A percentile compares a stretch with the other conserved stretches of the same genome.
phyloP scores from a whole-genome alignment of 1,284 basidiomycete species.

The Pseudozyma pruni region DNA sequence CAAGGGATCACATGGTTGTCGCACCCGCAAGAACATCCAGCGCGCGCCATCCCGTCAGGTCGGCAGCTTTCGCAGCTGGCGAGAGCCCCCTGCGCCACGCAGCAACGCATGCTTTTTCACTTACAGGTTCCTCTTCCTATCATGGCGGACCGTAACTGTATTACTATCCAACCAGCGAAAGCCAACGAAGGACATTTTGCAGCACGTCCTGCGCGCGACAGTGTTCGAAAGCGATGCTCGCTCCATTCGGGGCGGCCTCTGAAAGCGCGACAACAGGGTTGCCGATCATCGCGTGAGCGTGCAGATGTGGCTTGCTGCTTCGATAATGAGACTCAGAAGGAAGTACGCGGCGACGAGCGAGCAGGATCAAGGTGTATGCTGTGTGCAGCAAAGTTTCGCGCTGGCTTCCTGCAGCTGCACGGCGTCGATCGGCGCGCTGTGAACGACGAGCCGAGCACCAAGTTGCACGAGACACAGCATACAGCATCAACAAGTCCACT shows the following conservation, averaged over 20 bases:
- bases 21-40: no score
- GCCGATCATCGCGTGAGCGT: conserved; percentile 5
- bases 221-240: conserved; percentile 12
- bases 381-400: conserved; percentile 40
- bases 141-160: conserved; percentile 25
- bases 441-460: not conserved
- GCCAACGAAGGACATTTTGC: not conserved
- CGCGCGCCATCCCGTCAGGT: no score
- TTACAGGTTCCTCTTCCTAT: not conserved
- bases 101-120: not conserved
- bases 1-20: no score
- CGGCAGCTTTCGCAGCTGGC: no score
- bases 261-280: not conserved
- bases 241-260: conserved; percentile 1
- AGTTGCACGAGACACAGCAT: conserved; percentile 6
- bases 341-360: not conserved
- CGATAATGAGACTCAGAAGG: not conserved
- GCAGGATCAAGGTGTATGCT: conserved; percentile 23
- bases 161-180: conserved; percentile 29
- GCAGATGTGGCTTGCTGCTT: conserved; percentile 13
- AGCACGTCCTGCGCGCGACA: not conserved
- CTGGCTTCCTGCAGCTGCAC: conserved; percentile 11
- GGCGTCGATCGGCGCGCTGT: conserved; percentile 28
- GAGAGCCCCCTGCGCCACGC: no score
- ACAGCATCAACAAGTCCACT: conserved; percentile 15